Base-by-base conservation (phyloP, 2,329 filamentous ascomycete species). In the Byssothecium circinans region DNA sequence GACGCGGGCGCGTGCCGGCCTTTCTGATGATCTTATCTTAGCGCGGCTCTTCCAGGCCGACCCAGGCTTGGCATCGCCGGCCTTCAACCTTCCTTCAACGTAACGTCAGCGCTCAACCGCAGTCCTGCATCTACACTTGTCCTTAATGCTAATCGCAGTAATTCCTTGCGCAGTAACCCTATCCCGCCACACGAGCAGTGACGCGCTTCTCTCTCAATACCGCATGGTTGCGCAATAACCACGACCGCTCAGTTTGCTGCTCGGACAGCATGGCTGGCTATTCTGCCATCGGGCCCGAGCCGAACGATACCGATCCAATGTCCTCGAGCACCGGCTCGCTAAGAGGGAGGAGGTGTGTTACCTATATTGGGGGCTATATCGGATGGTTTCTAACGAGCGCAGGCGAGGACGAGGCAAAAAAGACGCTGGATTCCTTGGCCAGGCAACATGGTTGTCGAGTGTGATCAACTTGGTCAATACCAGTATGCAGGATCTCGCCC, bases 401-500 rank as follows among this genome's bases (percentile, higher is more conserved):
- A 81, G 84, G 68, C 75, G 79, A 59, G 77, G 72, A 20, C 75
- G 84, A 65, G 82, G 80, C 54, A 85, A 86, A 62, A 91, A 91
- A 74, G 84, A 88, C 71, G 81, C 79, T 47, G 87, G 87, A 41
- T 67, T 74, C 34, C 73, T 72, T 50, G 91, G 94, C 45, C 83
- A 91, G 66, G 94, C 94, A 60, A 88, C 89, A 60, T 95, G 89
- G 84, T 72, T 87, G 44, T 96, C 91, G 75, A 96, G 91, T 69
- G 87, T 94, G 57, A 87, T 97, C 74, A 99, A 99, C 71, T 79
- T 99, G 56, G 80, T 97, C 56, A 99, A 99, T 73, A 99, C 94
- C 15, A 99, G 89, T 94, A 80, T 49, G 83, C 33, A 57, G 62
- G 45, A 15, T n/a, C 22, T n/a, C 17, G 8, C 5, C n/a, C 8